A percentile compares a stretch with the other conserved stretches of the same genome.
phyloP scores from a whole-genome alignment of 2,329 filamentous ascomycete genomes.

The Didymella keratinophila region DNA sequence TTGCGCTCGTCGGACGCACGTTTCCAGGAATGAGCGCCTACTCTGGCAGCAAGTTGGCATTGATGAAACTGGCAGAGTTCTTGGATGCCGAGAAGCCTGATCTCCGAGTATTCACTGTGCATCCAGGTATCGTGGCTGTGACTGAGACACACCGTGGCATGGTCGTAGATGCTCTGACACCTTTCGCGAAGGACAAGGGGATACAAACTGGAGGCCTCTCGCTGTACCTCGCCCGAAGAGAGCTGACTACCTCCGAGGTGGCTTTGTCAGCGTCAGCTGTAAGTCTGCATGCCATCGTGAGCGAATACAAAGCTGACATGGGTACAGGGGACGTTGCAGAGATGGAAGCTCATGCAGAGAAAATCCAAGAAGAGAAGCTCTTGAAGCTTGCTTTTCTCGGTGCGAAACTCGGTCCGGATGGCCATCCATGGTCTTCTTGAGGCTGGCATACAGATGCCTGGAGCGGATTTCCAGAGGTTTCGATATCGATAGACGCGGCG shows the following conservation, averaged over 20 bases:
- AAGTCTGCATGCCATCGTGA: constrained; percentile 7
- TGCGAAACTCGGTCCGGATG: constrained; percentile 29
- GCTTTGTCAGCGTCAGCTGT: constrained; percentile 37
- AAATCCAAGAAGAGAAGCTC: constrained; percentile 41
- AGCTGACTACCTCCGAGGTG: constrained; percentile 32
- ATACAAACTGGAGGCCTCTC: constrained; percentile 27
- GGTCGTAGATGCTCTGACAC: constrained; percentile 21
- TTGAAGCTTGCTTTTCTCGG: constrained; percentile 34
- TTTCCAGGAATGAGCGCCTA: constrained; percentile 33
- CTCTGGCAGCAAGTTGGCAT: constrained; percentile 34
- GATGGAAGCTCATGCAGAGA: constrained; percentile 37
- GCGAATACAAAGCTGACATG: constrained; percentile 6
- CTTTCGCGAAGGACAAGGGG: constrained; percentile 33
- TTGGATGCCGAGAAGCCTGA: constrained; percentile 32
- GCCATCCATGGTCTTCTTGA: constrained; percentile 26
- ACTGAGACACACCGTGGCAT: constrained; percentile 13
- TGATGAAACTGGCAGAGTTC: constrained; percentile 31
- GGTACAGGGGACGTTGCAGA: constrained; percentile 38
- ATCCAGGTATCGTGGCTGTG: constrained; percentile 34
- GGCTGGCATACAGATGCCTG: not conserved
- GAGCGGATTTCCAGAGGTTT: not conserved
- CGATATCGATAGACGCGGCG: not conserved
- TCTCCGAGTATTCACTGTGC: constrained; percentile 33
- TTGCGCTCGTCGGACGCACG: constrained; percentile 34
- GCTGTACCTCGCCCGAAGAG: constrained; percentile 27